A percentile compares a stretch with the other conserved stretches of the same genome.
phyloP scores from a whole-genome alignment of 768 basidiomycete genomes.

The Lentinula edodes region DNA sequence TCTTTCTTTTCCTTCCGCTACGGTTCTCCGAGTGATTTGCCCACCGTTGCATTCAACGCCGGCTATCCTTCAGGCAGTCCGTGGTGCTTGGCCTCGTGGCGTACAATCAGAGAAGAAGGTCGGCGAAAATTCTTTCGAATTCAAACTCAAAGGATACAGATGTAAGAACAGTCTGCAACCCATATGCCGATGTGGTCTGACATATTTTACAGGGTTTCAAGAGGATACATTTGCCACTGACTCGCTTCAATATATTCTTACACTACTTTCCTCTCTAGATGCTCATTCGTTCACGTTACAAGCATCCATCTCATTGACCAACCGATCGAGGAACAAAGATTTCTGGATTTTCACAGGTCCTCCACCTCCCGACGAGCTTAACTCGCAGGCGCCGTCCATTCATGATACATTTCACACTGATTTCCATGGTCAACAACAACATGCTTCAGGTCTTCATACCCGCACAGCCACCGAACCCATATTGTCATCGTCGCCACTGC shows the following conservation, averaged over 20 bases:
- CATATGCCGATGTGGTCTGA: constrained; percentile 12
- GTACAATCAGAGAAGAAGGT: constrained; percentile 76
- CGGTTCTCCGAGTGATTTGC: constrained; percentile 63
- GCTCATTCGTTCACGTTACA: constrained; percentile 62
- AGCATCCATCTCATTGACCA: constrained; percentile 66
- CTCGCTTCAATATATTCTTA: constrained; percentile 65
- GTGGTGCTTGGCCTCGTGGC: constrained; percentile 74
- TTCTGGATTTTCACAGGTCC: constrained; percentile 74
- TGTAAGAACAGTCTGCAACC: constrained; percentile 38
- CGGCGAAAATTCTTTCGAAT: constrained; percentile 67
- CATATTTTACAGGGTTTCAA: constrained; percentile 55
- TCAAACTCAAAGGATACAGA: constrained; percentile 77
- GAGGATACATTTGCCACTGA: constrained; percentile 73
- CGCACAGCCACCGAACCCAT: constrained; percentile 31
- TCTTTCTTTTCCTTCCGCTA: constrained; percentile 65
- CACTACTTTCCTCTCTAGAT: constrained; percentile 62
- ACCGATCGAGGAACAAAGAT: constrained; percentile 68
- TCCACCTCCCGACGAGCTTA: constrained; percentile 23
- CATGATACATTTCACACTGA: constrained; percentile 14
- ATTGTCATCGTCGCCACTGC: constrained; percentile 1
- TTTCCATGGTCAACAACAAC: constrained; percentile 10
- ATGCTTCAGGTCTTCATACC: constrained; percentile 24
- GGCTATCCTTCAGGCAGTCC: constrained; percentile 74
- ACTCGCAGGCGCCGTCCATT: constrained; percentile 27
- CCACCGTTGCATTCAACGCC: constrained; percentile 76